Conservation (phyloP, 164 flowering plant genomes). For the Vitis labrusca region DNA sequence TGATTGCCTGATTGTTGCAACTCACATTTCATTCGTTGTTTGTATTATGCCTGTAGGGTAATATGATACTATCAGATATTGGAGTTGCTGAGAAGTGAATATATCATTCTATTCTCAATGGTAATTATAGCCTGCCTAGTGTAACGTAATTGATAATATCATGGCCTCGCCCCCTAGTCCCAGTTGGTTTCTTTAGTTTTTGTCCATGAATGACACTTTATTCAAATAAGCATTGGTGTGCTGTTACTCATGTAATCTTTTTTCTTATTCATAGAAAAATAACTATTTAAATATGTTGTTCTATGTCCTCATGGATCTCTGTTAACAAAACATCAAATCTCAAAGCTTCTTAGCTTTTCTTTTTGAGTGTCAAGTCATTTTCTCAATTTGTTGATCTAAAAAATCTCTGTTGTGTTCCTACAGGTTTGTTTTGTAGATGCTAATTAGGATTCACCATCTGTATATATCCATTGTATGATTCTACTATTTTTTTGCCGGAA, state of each 20-base stretch:
- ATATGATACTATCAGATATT: constrained; percentile 67
- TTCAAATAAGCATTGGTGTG: no score
- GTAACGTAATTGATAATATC: constrained; percentile 79
- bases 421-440: constrained; percentile 76
- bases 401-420: constrained; percentile 70
- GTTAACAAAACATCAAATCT: constrained; percentile 1
- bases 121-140: constrained; percentile 78
- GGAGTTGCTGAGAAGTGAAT: constrained; percentile 88
- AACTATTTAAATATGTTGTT: neutral
- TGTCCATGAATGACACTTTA: constrained; percentile 12
- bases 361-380: neutral
- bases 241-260: no score
- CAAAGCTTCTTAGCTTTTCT: neutral
- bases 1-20: neutral
- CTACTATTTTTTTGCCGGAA: neutral
- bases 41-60: constrained; percentile 61
- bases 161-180: constrained; percentile 38
- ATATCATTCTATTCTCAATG: constrained; percentile 84
- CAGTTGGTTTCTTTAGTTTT: constrained; percentile 37
- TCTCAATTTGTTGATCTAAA: constrained; percentile 39
- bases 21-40: neutral
- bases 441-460: constrained; percentile 50
- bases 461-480: constrained; percentile 38
- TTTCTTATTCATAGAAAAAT: neutral
- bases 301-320: constrained; percentile 7